Base-by-base conservation (phyloP, 2,329 filamentous ascomycete genomes). In the Venturia aucupariae region DNA sequence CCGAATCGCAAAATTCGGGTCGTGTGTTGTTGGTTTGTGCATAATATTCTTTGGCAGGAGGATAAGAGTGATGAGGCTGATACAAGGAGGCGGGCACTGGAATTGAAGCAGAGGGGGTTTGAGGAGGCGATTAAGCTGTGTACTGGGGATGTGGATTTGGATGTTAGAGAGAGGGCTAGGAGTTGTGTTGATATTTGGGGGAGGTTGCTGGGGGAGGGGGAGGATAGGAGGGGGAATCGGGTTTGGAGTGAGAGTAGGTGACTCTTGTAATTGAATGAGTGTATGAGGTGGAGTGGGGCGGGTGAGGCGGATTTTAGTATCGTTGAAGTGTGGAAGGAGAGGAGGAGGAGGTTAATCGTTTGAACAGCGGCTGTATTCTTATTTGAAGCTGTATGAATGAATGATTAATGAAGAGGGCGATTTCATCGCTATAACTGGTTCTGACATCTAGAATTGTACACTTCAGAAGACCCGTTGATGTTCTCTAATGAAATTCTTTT, bases 11-110 rank as follows among this genome's bases (percentile, higher is more conserved):
- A 89, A 51, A 87, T 99, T 7, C 86, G 93, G 6, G 82, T 87
- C 24, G 87, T 88, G 57, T 85, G 94, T 69, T 91, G 90, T 68
- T 93, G 92, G 82, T 81, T 96, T 54, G 82, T 95, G 55, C 89
- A 87, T 72, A 97, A 97, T 72, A 82, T 99, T 54, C 89, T 90
- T 0, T 95, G 88, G 81, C 82, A 87, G 67, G 92, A 97, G 67
- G 88, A 93, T 70, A 81, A 83, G 7, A 81, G 76, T 38, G 92
- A 96, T 69, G 78, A 80, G 24, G 78, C 81, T 27, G 84, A 83
- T 11, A 90, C 88, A 67, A 79, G 82, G 38, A 82, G 87, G 69
- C 83, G 94, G 62, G 88, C 87, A 0, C 73, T 77, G 15, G 86
- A 89, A 72, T 79, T 99, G 55, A 84, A 85, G 72, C 83, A 84